Evolutionary conservation across 345 rosid genomes (phyloP).

Genomic region (Brassica napus): DNA sequence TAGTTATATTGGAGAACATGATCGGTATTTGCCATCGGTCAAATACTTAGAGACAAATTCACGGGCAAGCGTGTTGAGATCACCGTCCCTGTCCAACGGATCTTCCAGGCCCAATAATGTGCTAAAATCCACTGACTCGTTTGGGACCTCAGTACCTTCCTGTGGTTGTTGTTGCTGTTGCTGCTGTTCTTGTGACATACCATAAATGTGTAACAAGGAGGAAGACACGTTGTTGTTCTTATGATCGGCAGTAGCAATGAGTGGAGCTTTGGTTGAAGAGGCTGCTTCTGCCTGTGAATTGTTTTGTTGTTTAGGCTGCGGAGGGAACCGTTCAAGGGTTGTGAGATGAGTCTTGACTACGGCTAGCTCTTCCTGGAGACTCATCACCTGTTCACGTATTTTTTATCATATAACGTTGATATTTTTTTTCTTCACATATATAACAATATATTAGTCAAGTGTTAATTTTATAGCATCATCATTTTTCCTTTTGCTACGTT

Average conservation of each 20-base stretch:
- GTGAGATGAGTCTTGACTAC: constrained; percentile 57
- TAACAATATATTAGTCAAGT: not conserved
- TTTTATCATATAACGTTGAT: not conserved
- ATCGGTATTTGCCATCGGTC: constrained; percentile 42
- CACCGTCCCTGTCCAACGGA: constrained; percentile 36
- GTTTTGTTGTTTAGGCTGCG: constrained; percentile 21
- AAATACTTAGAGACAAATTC: constrained; percentile 55
- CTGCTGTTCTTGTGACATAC: constrained; percentile 8
- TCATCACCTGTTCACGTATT: constrained; percentile 51
- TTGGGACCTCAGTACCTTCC: constrained; percentile 19
- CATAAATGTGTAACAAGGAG: constrained; percentile 31
- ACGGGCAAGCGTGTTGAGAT: constrained; percentile 50
- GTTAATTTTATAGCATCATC: not conserved
- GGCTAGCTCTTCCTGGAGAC: constrained; percentile 74
- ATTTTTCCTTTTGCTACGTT: not conserved
- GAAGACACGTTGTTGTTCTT: constrained; percentile 34
- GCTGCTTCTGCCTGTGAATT: constrained; percentile 27
- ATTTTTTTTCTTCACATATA: not conserved
- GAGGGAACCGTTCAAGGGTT: constrained; percentile 45
- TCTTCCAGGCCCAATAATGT: constrained; percentile 22
- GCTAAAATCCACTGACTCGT: constrained; percentile 11
- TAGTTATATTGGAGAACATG: constrained; percentile 35
- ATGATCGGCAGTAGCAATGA: constrained; percentile 30
- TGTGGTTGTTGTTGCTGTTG: constrained; percentile 17
- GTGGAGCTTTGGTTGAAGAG: constrained; percentile 26